A percentile compares a stretch with the other conserved stretches of the same genome.
Evolutionary conservation across 73 alveolate species (phyloP).

Genomic region (Paramecium bursaria): DNA sequence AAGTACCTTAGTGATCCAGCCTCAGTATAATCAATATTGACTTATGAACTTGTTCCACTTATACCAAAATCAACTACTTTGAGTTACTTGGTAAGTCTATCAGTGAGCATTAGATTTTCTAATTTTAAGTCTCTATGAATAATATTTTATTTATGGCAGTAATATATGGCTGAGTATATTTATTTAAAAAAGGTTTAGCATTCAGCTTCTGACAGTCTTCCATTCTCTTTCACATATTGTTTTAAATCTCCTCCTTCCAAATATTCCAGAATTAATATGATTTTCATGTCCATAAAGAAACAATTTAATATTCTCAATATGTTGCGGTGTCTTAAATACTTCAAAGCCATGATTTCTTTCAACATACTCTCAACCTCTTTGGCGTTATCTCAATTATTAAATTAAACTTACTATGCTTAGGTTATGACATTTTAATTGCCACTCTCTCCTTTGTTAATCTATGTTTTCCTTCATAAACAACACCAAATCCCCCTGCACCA

Average conservation of each 20-base stretch:
- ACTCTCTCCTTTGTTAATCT: constrained; percentile 80
- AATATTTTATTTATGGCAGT: constrained; percentile 21
- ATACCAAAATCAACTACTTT: constrained; percentile 63
- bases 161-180: background rate
- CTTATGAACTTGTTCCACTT: background rate
- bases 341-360: constrained; percentile 68
- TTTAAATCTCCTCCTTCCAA: constrained; percentile 76
- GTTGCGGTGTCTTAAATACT: constrained; percentile 62
- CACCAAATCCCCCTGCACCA: constrained; percentile 72
- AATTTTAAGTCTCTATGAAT: constrained; percentile 35
- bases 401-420: too few species aligned
- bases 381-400: too few species aligned
- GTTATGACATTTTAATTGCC: constrained; percentile 80
- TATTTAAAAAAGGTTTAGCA: too few species aligned
- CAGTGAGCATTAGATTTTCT: constrained; percentile 32
- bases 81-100: too few species aligned
- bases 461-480: constrained; percentile 72
- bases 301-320: constrained; percentile 59
- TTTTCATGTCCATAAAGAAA: constrained; percentile 63
- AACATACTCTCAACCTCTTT: constrained; percentile 65
- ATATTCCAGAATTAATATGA: constrained; percentile 75
- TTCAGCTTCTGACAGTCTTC: constrained; percentile 33
- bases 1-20: constrained; percentile 43
- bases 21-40: constrained; percentile 26
- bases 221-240: constrained; percentile 68